Evolutionary conservation across 2,329 filamentous ascomycete genomes (phyloP).

Genomic region (Simplicillium sp.): DNA sequence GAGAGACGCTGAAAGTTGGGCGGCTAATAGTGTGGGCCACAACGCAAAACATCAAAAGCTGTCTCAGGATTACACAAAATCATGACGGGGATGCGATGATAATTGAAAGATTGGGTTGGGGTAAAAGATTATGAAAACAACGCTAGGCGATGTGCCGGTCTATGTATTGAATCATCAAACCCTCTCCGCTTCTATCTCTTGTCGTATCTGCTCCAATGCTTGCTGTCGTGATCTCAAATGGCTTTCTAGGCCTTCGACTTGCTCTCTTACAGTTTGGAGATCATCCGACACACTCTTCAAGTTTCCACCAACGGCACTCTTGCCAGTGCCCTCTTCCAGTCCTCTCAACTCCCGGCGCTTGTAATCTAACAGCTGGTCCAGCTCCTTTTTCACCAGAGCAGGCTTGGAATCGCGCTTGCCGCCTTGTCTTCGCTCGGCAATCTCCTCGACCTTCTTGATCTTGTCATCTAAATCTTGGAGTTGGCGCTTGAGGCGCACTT

Average conservation of each 20-base stretch:
- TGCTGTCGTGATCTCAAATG: constrained; percentile 72
- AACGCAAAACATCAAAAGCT: too few species aligned
- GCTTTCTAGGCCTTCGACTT: constrained; percentile 80
- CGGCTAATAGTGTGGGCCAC: too few species aligned
- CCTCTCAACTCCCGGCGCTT: constrained; percentile 75
- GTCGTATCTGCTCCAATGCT: constrained; percentile 64
- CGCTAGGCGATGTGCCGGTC: too few species aligned
- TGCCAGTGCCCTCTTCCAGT: constrained; percentile 61
- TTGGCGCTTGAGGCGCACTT: constrained; percentile 89
- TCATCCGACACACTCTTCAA: constrained; percentile 77
- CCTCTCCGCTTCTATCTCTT: constrained; percentile 84
- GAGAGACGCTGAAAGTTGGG: too few species aligned
- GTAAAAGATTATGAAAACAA: too few species aligned
- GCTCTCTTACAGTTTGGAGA: constrained; percentile 81
- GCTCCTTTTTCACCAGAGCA: constrained; percentile 84
- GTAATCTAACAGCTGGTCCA: constrained; percentile 90
- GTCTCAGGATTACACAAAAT: too few species aligned
- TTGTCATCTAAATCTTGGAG: constrained; percentile 82
- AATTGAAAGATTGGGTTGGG: too few species aligned
- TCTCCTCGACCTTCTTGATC: constrained; percentile 71
- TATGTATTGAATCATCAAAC: constrained; percentile 28
- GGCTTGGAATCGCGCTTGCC: constrained; percentile 70
- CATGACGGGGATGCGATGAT: too few species aligned
- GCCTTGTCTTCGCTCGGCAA: constrained; percentile 53
- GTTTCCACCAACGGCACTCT: constrained; percentile 58